These are phyloP conservation scores for Prinsepia uniflora DNA, from an alignment of 306 rosid species.

Conservation along the genomic window DNA sequence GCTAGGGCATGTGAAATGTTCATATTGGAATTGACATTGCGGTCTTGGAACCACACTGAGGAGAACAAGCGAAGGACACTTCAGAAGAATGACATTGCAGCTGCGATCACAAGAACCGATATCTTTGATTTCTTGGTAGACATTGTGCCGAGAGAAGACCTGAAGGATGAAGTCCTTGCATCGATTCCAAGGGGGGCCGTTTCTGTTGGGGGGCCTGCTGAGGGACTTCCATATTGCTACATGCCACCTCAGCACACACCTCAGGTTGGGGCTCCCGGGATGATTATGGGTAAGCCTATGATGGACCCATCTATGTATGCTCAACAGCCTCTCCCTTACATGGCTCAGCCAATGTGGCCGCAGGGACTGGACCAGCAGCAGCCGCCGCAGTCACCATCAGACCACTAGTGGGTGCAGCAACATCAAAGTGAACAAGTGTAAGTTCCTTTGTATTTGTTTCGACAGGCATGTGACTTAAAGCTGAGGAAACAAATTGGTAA, in stretches of 20 bases:
- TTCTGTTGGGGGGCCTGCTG: constrained; percentile 45
- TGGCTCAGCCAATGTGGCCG: constrained; percentile 60
- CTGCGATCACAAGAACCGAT: constrained; percentile 68
- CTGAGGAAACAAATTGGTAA: constrained; percentile 10
- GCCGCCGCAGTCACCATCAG: constrained; percentile 46
- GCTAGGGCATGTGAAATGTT: constrained; percentile 78
- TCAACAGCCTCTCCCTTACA: constrained; percentile 48
- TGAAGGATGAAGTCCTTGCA: constrained; percentile 64
- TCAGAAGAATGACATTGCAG: constrained; percentile 69
- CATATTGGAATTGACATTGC: constrained; percentile 61
- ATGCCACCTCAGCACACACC: constrained; percentile 47
- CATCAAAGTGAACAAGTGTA: constrained; percentile 25
- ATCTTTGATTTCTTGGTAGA: constrained; percentile 68
- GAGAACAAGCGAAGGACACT: constrained; percentile 71
- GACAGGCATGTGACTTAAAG: constrained; percentile 26
- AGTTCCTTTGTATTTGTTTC: constrained; percentile 17
- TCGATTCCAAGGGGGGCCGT: constrained; percentile 62
- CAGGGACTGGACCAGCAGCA: constrained; percentile 45
- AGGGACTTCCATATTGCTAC: constrained; percentile 40
- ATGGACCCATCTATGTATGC: constrained; percentile 49
- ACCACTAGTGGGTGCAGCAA: constrained; percentile 35
- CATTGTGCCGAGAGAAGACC: constrained; percentile 64
- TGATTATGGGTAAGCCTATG: constrained; percentile 57
- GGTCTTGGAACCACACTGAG: constrained; percentile 71
- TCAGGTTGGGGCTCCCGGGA: constrained; percentile 52